phyloP scores from a whole-genome alignment of 352 stramenopile genomes.

The Thraustochytrium striatum region DNA sequence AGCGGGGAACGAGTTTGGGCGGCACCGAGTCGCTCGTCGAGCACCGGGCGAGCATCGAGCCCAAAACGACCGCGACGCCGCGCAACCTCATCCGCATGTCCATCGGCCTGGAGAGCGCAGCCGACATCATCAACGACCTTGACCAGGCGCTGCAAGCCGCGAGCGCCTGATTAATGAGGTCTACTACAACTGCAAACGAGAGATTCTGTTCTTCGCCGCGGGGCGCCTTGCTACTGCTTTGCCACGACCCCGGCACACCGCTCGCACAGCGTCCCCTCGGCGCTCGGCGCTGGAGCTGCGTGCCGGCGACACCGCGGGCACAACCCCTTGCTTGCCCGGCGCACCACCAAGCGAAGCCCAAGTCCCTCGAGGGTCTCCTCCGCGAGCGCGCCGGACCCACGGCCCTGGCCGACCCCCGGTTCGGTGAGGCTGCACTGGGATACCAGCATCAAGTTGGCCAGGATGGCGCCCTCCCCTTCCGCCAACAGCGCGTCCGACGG shows the following conservation, averaged over 20 bases:
- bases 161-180: too few relatives aligned
- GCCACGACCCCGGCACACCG: too few relatives aligned
- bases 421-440: background rate
- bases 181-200: too few relatives aligned
- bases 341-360: too few relatives aligned
- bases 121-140: constrained; percentile 66
- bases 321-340: too few relatives aligned
- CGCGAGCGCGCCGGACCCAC: background rate
- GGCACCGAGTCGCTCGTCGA: constrained; percentile 72
- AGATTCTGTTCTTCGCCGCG: too few relatives aligned
- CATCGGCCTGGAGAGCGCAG: constrained; percentile 62
- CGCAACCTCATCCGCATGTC: constrained; percentile 62
- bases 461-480: background rate
- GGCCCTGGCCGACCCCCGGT: background rate
- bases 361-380: background rate
- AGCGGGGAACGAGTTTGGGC: constrained; percentile 65
- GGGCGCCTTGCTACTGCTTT: too few relatives aligned
- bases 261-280: too few relatives aligned
- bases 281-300: too few relatives aligned
- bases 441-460: background rate
- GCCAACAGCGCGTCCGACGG: background rate
- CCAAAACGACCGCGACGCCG: constrained; percentile 57
- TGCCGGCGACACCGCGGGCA: too few relatives aligned
- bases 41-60: constrained; percentile 68
- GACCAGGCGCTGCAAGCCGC: constrained; percentile 55